Evolutionary conservation across 805 yeast genomes (phyloP), one percentile per base, ranked within the genome.

Genomic region (Saccharomycodes ludwigii): DNA sequence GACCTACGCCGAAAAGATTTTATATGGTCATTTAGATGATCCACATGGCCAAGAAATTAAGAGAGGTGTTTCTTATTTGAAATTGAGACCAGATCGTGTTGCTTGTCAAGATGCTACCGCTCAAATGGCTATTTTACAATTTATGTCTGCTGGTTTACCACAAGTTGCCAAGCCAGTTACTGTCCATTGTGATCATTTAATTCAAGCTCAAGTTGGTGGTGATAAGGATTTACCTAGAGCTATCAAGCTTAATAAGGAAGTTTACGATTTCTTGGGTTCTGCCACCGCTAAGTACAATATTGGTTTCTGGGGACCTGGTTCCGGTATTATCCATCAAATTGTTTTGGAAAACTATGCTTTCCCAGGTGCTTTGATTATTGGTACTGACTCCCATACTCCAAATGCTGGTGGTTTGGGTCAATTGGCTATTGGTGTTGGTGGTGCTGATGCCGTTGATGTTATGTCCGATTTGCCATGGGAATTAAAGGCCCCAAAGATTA

Each of bases 101-200:
- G 96, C 96, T 30, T 85, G 94, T 80, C 97, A 86, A 68, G 97
- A 86, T 68, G 97, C 97, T 36, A 84, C 95, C 37, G 96, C 96
- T 36, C 97, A 86, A 68, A 86, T 86, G 97, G 95, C 96, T 35
- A 72, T 86, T 47, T 67, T 86, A 53, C 97, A 86, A 67, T 86
- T 86, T 61, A 85, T 85, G 93, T 80, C 94, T 39, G 93, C 94
- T 47, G 94, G 94, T 51, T 65, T 85, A 73, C 78, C 82, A 40
- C 71, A 74, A 54, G 93, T 86, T 32, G 94, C 94, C 35, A 88
- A 88, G 41, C 96, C 96, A 34, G 83, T 86, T 40, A 83, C 96
- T 29, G 94, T 88, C 38, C 97, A 86, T 66, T 86, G 97, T 72
- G 97, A 86, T 61, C 97, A 86, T 61, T 75, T 86, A 66, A 86